phyloP scores from a whole-genome alignment of 768 basidiomycete genomes.

The Lactarius akahatsu region DNA sequence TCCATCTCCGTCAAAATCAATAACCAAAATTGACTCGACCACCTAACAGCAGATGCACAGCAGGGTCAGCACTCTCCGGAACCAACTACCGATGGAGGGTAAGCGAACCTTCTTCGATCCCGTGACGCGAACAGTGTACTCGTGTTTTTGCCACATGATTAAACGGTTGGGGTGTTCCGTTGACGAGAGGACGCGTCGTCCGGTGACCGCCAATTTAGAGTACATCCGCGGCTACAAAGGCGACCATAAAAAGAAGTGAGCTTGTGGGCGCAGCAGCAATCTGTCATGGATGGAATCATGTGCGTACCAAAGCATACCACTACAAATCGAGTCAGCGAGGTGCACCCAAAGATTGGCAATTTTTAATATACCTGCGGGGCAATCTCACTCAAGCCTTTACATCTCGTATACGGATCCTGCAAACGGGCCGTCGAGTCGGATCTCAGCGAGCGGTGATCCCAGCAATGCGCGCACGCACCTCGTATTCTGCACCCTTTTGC shows the following conservation, averaged over 20 bases:
- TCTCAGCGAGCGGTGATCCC: conserved; percentile 30
- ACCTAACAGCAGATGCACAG: conserved; percentile 38
- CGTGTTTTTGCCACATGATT: conserved; percentile 57
- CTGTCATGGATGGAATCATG: background rate
- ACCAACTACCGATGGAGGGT: background rate
- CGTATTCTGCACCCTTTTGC: conserved; percentile 54
- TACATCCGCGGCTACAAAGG: conserved; percentile 52
- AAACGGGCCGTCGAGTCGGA: conserved; percentile 43
- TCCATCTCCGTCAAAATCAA: conserved; percentile 64
- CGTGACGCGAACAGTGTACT: conserved; percentile 55
- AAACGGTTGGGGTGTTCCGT: conserved; percentile 58
- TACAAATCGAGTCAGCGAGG: conserved; percentile 30
- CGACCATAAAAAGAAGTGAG: conserved; percentile 7
- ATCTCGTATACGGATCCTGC: conserved; percentile 20
- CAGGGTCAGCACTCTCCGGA: background rate
- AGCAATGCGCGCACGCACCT: conserved; percentile 50
- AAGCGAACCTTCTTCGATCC: conserved; percentile 50
- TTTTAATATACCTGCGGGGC: conserved; percentile 29
- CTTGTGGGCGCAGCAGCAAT: background rate
- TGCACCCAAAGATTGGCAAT: background rate
- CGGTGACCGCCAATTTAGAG: conserved; percentile 49
- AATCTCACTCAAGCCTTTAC: conserved; percentile 30
- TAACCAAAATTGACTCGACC: conserved; percentile 57
- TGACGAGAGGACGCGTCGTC: conserved; percentile 57
- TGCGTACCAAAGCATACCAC: conserved; percentile 55